Conservation (phyloP, 768 basidiomycete genomes). For the Russula abietina region DNA sequence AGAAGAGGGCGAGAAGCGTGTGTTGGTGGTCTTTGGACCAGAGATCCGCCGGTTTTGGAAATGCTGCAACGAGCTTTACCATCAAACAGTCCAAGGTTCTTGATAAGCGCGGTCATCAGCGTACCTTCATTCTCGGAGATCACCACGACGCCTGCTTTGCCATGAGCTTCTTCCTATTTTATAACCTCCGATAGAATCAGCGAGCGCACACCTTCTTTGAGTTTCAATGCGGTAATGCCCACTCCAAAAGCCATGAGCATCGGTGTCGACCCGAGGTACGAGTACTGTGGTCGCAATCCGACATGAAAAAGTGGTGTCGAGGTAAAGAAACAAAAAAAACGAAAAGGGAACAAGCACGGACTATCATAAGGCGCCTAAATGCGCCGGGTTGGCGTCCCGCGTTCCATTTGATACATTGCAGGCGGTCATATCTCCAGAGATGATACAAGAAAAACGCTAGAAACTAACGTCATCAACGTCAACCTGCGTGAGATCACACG, state of each 20-base stretch:
- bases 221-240: slow-evolving; percentile 60
- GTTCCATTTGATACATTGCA: slow-evolving; percentile 70
- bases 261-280: slow-evolving; percentile 68
- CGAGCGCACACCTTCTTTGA: slow-evolving; percentile 53
- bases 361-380: slow-evolving; percentile 88
- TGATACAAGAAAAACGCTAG: slow-evolving; percentile 61
- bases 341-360: slow-evolving; percentile 35
- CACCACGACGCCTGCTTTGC: slow-evolving; percentile 28
- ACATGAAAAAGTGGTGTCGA: not conserved
- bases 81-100: not conserved
- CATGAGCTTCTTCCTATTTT: not conserved
- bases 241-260: slow-evolving; percentile 60
- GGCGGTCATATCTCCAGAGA: slow-evolving; percentile 75
- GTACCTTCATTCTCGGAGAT: slow-evolving; percentile 31
- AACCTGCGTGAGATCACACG: not conserved
- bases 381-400: slow-evolving; percentile 73
- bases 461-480: slow-evolving; percentile 42
- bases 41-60: slow-evolving; percentile 48
- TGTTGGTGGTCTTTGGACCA: slow-evolving; percentile 43
- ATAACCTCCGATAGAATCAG: not conserved
- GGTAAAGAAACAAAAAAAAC: not conserved
- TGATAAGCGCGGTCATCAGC: slow-evolving; percentile 25
- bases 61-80: slow-evolving; percentile 34
- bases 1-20: slow-evolving; percentile 64
- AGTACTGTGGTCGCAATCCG: slow-evolving; percentile 45